Evolutionary conservation across 208 protist genomes (phyloP).

Genomic region (Leishmania major): DNA sequence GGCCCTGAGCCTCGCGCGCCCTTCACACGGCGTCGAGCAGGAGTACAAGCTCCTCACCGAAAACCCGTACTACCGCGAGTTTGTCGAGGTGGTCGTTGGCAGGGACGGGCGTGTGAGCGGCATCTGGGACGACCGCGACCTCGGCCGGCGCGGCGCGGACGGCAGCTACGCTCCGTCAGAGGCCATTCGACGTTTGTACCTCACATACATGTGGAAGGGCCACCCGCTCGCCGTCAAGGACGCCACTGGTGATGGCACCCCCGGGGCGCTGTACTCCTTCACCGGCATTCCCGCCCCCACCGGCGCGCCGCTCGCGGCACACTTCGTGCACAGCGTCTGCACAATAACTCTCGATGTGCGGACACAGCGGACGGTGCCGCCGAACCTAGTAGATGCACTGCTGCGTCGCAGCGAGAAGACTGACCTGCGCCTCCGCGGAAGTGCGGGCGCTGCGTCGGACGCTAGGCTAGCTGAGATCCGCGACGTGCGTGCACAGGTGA

Average conservation of each 20-base stretch:
- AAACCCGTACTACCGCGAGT: constrained; percentile 35
- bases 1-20: constrained; percentile 14
- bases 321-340: constrained; percentile 50
- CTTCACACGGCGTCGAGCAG: constrained; percentile 6
- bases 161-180: constrained; percentile 42
- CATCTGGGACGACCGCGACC: constrained; percentile 86
- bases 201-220: constrained; percentile 39
- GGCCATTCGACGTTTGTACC: constrained; percentile 44
- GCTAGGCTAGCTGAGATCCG: constrained; percentile 10
- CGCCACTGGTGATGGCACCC: constrained; percentile 13
- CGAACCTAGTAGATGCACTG: constrained; percentile 30
- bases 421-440: constrained; percentile 13
- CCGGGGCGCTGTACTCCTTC: constrained; percentile 34
- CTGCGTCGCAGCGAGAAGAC: constrained; percentile 15
- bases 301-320: constrained; percentile 13
- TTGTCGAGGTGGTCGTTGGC: constrained; percentile 22
- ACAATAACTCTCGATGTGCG: constrained; percentile 47
- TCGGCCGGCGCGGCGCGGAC: constrained; percentile 61
- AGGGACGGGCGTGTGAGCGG: constrained; percentile 32
- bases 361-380: constrained; percentile 27
- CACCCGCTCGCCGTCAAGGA: constrained; percentile 11
- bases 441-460: neutral
- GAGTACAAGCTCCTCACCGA: constrained; percentile 32
- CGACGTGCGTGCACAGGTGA: constrained; percentile 12
- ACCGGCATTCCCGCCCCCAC: constrained; percentile 33